phyloP scores from a whole-genome alignment of 2,329 filamentous ascomycete species.

The Sporothrix schenckii region DNA sequence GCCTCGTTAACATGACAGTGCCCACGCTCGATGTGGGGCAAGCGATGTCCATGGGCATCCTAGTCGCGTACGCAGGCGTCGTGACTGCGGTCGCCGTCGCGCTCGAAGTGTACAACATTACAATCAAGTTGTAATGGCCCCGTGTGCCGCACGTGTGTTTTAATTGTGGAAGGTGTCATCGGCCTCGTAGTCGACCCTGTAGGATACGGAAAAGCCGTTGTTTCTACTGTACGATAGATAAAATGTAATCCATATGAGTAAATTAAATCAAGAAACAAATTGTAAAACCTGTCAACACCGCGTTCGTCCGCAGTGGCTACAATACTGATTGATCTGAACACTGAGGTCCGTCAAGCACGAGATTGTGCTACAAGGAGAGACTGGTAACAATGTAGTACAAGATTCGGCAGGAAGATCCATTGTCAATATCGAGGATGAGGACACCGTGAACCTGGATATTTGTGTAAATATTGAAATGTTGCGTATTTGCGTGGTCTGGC shows the following conservation, averaged over 20 bases:
- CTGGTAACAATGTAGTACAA: constrained; percentile 4
- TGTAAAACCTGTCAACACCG: background rate
- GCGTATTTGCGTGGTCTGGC: no score
- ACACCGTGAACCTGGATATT: background rate
- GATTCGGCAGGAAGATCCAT: background rate
- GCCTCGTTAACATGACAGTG: constrained; percentile 82
- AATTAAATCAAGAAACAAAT: background rate
- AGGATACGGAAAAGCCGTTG: background rate
- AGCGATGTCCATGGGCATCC: constrained; percentile 68
- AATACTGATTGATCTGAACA: background rate
- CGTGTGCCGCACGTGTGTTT: background rate
- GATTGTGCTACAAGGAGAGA: constrained; percentile 11
- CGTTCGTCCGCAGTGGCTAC: background rate
- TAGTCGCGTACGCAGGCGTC: constrained; percentile 70
- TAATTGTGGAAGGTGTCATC: background rate
- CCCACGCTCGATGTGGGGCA: constrained; percentile 75
- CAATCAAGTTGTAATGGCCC: constrained; percentile 65
- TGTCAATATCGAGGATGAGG: background rate
- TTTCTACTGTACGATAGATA: constrained; percentile 9
- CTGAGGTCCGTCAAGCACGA: background rate
- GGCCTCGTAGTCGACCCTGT: background rate
- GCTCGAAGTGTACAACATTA: constrained; percentile 67
- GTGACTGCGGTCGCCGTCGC: constrained; percentile 69
- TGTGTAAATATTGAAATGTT: background rate
- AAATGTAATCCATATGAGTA: background rate